Base-by-base conservation (phyloP, 1,139 yeast genomes). In the Suhomyces panamericanus region DNA sequence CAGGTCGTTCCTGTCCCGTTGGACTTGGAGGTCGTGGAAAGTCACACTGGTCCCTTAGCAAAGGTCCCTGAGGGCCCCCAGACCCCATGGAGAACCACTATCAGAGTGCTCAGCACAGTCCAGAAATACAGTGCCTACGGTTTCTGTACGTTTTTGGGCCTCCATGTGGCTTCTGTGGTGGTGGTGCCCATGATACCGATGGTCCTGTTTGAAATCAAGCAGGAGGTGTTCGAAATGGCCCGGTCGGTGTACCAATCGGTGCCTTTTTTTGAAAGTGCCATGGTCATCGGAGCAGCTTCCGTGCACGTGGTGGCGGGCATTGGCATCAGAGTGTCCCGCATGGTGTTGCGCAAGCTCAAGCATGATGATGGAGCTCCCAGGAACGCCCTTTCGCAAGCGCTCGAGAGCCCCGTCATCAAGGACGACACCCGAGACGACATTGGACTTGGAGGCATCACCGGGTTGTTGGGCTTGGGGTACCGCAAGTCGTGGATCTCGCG, bases 51-150 rank as follows among this genome's bases (percentile, higher is more conserved):
- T 6, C 11, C 26, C 14, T 12, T n/a, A 3, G 24, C 15, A 7
- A 14, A 22, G 13, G 12, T 11, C 6, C 30, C 34, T 3, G 22
- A 12, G 6, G 32, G 20, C 6, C 33, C 34, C 16, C 28, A 42
- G 13, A 27, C 42, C n/a, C 28, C 36, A 10, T 32, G 32, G 30
- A 32, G 47, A 22, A 32, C 31, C 12, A 7, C 31, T 3, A 13
- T 42, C 6, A 22, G 28, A 16, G 30, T 35, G 5, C 35, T 47
- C 15, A 38, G 44, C 4, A 27, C 44, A 10, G 40, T 52, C 24
- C 95, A 87, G 61, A 79, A 80, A 56, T 83, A 81, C 61, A 78
- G 87, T 20, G 81, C 88, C 0, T 75, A 80, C 45, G 69, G 81
- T 10, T 81, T 87, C 56, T 57, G 78, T 0, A 67, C 76, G 2